phyloP scores from a whole-genome alignment of 106 monocot species.

The Dioscorea zingiberensis region DNA sequence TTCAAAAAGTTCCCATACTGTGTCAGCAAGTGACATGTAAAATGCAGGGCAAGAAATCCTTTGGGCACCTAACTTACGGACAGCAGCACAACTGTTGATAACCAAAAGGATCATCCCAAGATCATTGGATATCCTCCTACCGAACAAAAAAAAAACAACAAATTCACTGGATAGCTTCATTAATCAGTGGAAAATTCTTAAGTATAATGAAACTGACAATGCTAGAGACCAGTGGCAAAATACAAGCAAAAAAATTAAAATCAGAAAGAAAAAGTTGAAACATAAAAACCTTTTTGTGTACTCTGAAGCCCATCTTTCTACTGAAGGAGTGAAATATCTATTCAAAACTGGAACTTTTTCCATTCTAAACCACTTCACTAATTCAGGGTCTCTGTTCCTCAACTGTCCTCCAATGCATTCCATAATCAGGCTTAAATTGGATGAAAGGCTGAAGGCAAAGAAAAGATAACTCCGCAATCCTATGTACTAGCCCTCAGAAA shows the following conservation, averaged over 20 bases:
- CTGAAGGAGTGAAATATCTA: constrained; percentile 1
- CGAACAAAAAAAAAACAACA: neutral
- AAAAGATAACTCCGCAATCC: neutral
- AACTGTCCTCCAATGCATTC: constrained; percentile 5
- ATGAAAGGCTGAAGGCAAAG: constrained; percentile 12
- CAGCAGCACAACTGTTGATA: constrained; percentile 9
- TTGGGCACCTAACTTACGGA: neutral
- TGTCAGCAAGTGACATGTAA: neutral
- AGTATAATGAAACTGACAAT: neutral
- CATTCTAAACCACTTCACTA: constrained; percentile 13
- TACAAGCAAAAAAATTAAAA: neutral
- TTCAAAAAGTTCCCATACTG: constrained; percentile 10
- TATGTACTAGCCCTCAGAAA: neutral
- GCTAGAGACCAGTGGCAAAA: no score
- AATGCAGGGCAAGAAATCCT: constrained; percentile 7
- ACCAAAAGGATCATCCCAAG: constrained; percentile 8
- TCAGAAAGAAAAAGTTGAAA: neutral
- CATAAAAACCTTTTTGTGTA: constrained; percentile 13
- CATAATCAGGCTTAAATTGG: constrained; percentile 2
- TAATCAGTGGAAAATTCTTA: neutral
- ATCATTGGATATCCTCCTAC: constrained; percentile 5
- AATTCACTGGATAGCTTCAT: neutral
- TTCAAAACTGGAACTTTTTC: constrained; percentile 17
- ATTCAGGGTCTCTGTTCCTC: constrained; percentile 5
- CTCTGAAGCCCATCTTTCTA: constrained; percentile 13